These are phyloP conservation scores for Pulveroboletus sp. DNA, from an alignment of 768 basidiomycete genomes.

Conservation along the genomic window DNA sequence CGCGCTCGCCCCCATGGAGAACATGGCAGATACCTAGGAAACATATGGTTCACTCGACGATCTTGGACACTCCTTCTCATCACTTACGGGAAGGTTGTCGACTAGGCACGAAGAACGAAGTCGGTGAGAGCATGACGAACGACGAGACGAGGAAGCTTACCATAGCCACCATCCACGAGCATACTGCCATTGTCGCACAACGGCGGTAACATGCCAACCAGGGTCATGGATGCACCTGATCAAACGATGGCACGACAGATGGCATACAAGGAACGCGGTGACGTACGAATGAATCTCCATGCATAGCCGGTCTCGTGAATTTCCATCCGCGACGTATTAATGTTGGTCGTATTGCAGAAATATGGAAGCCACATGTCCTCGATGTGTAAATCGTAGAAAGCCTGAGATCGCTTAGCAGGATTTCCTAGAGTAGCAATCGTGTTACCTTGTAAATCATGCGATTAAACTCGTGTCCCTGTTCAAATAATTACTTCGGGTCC, in stretches of 20 bases:
- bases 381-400: constrained; percentile 91
- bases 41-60: constrained; percentile 1
- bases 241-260: constrained; percentile 5
- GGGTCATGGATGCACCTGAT: constrained; percentile 91
- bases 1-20: constrained; percentile 82
- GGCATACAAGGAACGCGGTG: not conserved
- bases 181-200: constrained; percentile 92
- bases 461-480: constrained; percentile 90
- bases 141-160: constrained; percentile 41
- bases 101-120: constrained; percentile 39
- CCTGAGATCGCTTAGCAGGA: constrained; percentile 37
- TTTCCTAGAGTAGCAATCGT: not conserved
- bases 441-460: constrained; percentile 85
- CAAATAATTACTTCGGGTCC: constrained; percentile 4
- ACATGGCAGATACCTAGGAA: constrained; percentile 80
- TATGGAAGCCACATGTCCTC: constrained; percentile 99
- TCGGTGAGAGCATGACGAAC: constrained; percentile 10
- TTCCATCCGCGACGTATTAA: constrained; percentile 94
- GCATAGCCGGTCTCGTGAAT: constrained; percentile 98
- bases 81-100: constrained; percentile 79
- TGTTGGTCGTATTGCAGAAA: constrained; percentile 98
- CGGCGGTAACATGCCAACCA: constrained; percentile 92
- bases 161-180: constrained; percentile 86
- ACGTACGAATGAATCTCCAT: constrained; percentile 85
- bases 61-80: not conserved